These are phyloP conservation scores for Erucastrum elatum DNA, from an alignment of 345 rosid genomes.

Conservation along the genomic window DNA sequence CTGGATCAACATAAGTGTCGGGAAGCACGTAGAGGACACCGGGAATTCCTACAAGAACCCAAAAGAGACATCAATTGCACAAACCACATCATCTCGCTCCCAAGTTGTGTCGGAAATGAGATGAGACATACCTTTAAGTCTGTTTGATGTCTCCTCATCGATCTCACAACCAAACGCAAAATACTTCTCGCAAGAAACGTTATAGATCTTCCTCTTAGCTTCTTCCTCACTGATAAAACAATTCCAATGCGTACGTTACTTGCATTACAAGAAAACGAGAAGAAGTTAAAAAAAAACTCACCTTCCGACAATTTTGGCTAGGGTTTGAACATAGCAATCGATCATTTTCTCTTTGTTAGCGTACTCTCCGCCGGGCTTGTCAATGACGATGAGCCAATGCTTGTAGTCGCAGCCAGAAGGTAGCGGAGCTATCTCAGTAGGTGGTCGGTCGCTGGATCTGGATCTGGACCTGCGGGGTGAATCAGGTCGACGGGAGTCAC, in stretches of 20 bases:
- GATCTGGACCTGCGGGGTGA: conserved; percentile 84
- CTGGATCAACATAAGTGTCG: conserved; percentile 88
- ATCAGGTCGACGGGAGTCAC: conserved; percentile 44
- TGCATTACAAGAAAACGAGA: too few species aligned
- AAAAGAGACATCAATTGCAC: conserved; percentile 8
- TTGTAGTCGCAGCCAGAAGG: conserved; percentile 90
- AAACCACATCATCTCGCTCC: background rate
- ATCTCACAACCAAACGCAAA: conserved; percentile 93
- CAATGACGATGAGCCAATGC: conserved; percentile 98
- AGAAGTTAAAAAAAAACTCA: background rate
- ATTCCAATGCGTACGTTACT: background rate
- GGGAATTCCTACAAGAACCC: conserved; percentile 39
- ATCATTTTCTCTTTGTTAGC: conserved; percentile 90
- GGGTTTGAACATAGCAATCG: conserved; percentile 77
- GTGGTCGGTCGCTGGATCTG: conserved; percentile 82
- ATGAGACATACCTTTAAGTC: conserved; percentile 56
- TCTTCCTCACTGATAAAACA: conserved; percentile 63
- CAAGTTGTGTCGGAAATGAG: background rate
- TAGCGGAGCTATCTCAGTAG: conserved; percentile 87
- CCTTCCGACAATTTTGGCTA: conserved; percentile 63
- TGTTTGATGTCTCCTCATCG: conserved; percentile 87
- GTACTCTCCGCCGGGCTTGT: conserved; percentile 84
- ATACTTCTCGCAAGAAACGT: conserved; percentile 91
- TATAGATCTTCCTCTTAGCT: conserved; percentile 87
- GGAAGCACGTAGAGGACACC: conserved; percentile 90